phyloP scores from a whole-genome alignment of 306 rosid species.

The Trifolium fragiferum region DNA sequence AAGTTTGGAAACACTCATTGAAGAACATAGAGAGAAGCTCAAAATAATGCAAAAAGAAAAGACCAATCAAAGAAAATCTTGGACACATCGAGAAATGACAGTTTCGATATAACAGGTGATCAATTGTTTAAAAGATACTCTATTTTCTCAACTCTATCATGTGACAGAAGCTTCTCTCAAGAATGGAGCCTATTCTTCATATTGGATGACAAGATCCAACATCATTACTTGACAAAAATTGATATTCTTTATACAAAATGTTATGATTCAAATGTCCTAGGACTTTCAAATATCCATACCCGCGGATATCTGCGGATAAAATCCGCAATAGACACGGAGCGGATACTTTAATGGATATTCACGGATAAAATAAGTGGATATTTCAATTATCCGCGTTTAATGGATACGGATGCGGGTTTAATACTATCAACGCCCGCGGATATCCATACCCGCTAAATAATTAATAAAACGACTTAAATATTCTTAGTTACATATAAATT shows the following conservation, averaged over 20 bases:
- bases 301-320: too few relatives aligned
- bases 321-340: too few relatives aligned
- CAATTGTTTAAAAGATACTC: background rate
- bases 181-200: background rate
- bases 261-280: background rate
- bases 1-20: conserved; percentile 45
- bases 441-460: too few relatives aligned
- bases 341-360: too few relatives aligned
- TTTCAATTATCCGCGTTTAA: too few relatives aligned
- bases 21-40: conserved; percentile 46
- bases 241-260: background rate
- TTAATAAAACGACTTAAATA: too few relatives aligned
- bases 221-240: background rate
- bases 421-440: too few relatives aligned
- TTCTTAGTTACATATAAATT: too few relatives aligned
- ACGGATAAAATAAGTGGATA: too few relatives aligned
- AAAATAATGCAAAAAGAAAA: conserved; percentile 38
- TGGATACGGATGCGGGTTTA: too few relatives aligned
- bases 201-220: background rate
- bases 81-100: conserved; percentile 1
- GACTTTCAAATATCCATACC: background rate
- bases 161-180: background rate
- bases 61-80: conserved; percentile 30
- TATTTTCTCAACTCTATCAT: background rate
- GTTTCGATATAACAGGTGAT: conserved; percentile 33